phyloP scores from a whole-genome alignment of 2,329 filamentous ascomycete species.

The Aspergillus versicolor region DNA sequence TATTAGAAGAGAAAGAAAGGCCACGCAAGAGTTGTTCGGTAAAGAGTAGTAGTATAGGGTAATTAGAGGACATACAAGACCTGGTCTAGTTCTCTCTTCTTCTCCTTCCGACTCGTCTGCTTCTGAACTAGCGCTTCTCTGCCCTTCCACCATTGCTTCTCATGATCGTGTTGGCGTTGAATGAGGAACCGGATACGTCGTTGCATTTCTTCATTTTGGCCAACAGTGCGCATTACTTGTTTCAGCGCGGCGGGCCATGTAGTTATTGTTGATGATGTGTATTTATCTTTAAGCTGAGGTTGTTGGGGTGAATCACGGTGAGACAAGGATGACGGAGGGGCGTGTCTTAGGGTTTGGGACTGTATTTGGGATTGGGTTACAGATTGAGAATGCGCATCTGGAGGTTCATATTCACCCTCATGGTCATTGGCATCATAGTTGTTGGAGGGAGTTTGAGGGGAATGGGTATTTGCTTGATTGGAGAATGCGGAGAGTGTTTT shows the following conservation, averaged over 20 bases:
- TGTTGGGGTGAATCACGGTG: neutral
- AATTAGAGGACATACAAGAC: slow-evolving; percentile 49
- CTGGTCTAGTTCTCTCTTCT: slow-evolving; percentile 54
- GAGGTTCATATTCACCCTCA: slow-evolving; percentile 21
- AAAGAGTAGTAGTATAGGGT: neutral
- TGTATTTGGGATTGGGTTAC: neutral
- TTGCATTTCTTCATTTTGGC: slow-evolving; percentile 45
- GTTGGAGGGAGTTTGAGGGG: neutral
- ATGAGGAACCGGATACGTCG: slow-evolving; percentile 58
- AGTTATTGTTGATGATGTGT: slow-evolving; percentile 44
- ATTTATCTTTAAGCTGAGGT: neutral
- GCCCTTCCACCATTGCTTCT: slow-evolving; percentile 60
- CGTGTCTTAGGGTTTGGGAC: neutral
- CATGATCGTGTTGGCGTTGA: slow-evolving; percentile 61
- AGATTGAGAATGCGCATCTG: slow-evolving; percentile 12
- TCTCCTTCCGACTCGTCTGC: slow-evolving; percentile 52
- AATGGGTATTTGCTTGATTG: slow-evolving; percentile 13
- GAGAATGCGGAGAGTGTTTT: slow-evolving; percentile 40
- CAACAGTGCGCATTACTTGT: slow-evolving; percentile 52
- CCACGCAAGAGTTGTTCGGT: neutral
- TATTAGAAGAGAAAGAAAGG: neutral
- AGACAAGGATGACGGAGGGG: neutral
- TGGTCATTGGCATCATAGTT: neutral
- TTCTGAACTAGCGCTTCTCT: slow-evolving; percentile 53
- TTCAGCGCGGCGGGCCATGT: slow-evolving; percentile 53